Evolutionary conservation across 208 protist species (phyloP).

Genomic region (Leishmania tarentolae): DNA sequence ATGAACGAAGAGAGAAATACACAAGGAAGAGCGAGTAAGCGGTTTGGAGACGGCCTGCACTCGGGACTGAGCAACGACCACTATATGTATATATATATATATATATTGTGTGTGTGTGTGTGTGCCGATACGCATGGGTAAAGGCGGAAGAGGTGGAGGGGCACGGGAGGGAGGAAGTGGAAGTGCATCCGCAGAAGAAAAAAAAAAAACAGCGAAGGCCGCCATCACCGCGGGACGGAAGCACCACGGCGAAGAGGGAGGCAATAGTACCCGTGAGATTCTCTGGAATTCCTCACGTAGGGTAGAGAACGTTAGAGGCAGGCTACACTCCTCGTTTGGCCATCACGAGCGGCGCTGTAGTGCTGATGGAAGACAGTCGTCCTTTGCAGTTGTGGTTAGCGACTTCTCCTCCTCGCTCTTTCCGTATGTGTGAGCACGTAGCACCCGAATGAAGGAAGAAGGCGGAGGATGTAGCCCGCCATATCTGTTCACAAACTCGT

Average conservation of each 20-base stretch:
- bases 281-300: neutral
- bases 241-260: neutral
- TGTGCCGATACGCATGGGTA: neutral
- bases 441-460: neutral
- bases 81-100: neutral
- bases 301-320: neutral
- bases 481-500: neutral
- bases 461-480: neutral
- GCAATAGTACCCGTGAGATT: neutral
- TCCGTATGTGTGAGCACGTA: neutral
- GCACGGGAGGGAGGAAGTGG: neutral
- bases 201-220: neutral
- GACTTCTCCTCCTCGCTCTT: neutral
- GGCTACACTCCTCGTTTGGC: neutral
- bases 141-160: neutral
- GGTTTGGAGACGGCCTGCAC: neutral
- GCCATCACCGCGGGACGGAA: neutral
- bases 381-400: neutral
- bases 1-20: neutral
- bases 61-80: neutral
- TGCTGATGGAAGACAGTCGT: neutral
- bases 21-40: neutral
- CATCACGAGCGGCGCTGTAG: neutral
- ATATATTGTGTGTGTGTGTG: neutral
- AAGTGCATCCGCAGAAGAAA: neutral